A percentile compares a stretch with the other conserved stretches of the same genome.
Conservation (phyloP, 257 asterid species). For the Voacanga thouarsii region DNA sequence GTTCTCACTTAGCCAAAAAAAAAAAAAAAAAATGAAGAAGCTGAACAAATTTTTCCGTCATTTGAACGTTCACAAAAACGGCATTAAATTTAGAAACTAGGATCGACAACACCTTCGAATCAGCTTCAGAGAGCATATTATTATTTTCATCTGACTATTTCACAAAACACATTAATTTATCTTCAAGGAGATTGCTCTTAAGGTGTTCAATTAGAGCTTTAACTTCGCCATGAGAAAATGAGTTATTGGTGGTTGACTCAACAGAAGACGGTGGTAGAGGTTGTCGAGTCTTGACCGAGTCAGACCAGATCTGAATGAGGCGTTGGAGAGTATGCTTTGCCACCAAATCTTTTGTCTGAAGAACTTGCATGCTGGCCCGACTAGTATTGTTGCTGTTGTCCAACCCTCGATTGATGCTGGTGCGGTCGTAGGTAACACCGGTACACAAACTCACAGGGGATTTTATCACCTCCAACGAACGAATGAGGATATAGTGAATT, state of each 20-base stretch:
- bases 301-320: slow-evolving; percentile 69
- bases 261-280: neutral
- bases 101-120: slow-evolving; percentile 12
- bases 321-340: slow-evolving; percentile 76
- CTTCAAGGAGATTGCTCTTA: slow-evolving; percentile 23
- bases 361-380: slow-evolving; percentile 89
- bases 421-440: too few relatives aligned
- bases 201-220: slow-evolving; percentile 38
- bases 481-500: too few relatives aligned
- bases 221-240: slow-evolving; percentile 33
- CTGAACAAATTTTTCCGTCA: slow-evolving; percentile 15
- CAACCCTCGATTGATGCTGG: too few relatives aligned
- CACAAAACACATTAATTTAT: slow-evolving; percentile 38
- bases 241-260: slow-evolving; percentile 18
- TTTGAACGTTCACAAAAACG: slow-evolving; percentile 9
- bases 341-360: slow-evolving; percentile 50
- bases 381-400: too few relatives aligned
- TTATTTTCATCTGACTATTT: slow-evolving; percentile 40
- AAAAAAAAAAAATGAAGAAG: too few relatives aligned
- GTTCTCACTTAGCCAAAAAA: too few relatives aligned
- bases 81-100: slow-evolving; percentile 1
- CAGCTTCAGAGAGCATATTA: slow-evolving; percentile 25
- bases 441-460: too few relatives aligned
- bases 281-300: slow-evolving; percentile 31
- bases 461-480: too few relatives aligned